Conservation (phyloP, 345 rosid species). For the Psidium friedrichsthalianum region DNA sequence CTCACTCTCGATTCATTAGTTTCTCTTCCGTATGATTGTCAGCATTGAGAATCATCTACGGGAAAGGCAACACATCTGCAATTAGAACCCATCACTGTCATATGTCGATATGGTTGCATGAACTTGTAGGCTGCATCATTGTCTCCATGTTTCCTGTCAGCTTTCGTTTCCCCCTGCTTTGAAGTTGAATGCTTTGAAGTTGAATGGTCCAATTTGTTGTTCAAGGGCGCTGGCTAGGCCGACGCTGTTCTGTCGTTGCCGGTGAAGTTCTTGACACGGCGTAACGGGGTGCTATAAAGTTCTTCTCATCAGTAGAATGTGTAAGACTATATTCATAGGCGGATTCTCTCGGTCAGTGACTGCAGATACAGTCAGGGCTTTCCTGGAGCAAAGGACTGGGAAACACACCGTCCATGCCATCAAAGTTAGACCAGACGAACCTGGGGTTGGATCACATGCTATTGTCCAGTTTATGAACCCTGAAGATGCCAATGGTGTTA, state of each 20-base stretch:
- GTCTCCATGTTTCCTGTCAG: background rate
- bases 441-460: slow-evolving; percentile 30
- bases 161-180: background rate
- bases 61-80: background rate
- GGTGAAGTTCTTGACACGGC: background rate
- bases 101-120: background rate
- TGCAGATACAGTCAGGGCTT: slow-evolving; percentile 23
- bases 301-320: slow-evolving; percentile 19
- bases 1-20: background rate
- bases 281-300: background rate
- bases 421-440: slow-evolving; percentile 25
- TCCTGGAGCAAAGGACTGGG: slow-evolving; percentile 33
- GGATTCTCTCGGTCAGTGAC: slow-evolving; percentile 36
- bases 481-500: slow-evolving; percentile 15
- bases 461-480: slow-evolving; percentile 44
- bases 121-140: background rate
- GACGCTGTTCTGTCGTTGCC: background rate
- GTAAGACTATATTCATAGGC: slow-evolving; percentile 44
- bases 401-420: slow-evolving; percentile 30
- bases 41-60: background rate
- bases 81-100: background rate
- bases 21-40: background rate
- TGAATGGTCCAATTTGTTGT: background rate
- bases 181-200: too few relatives aligned
- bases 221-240: background rate